Evolutionary conservation across 352 stramenopile species (phyloP), one percentile per base, ranked within the genome.

Genomic region (Phytopythium vexans): DNA sequence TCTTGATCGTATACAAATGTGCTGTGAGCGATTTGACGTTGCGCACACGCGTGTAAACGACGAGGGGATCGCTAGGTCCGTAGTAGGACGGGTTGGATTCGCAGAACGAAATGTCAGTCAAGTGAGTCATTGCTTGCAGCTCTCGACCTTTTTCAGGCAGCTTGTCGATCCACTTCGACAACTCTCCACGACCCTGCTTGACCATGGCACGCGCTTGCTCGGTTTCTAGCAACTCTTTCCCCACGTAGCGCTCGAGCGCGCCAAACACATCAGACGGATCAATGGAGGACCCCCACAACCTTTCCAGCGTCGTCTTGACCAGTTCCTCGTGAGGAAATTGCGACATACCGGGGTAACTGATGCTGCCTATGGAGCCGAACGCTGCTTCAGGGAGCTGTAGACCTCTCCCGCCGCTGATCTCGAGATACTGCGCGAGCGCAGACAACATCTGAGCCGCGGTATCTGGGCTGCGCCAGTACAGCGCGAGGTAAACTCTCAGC

Each of bases 1-100:
- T 79, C 38, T 82, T 76, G 39, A 88, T 76, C 48, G 86, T 65
- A 47, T 83, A 88, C 9, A 88, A 44, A 46, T 88, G 74, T 1
- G 77, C 71, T 2, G 70, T 86, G 21, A 88, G 44, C 2, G 53
- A 62, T 35, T 82, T 72, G 6, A 83, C 64, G 50, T 86, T 86
- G 8, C 68, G 64, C 14, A 77, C 65, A 15, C 67, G 61, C 3
- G 86, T 54, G 16, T 67, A 61, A 49, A 88, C 36, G 8, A 53
- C 47, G 3, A 88, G 52, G 1, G 66, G 57, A 37, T 83, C 77
- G 15, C 73, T 65, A 0, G 62, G 67, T 3, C 49, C 51, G 58
- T 81, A 84, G 40, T 68, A 74, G 4, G 41, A 49, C 9, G 72
- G 64, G 35, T 76, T 88, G 6, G 64, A 80, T 14, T 82, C 58